phyloP scores from a whole-genome alignment of 2,329 filamentous ascomycete genomes.

The Paramyrothecium sp. region DNA sequence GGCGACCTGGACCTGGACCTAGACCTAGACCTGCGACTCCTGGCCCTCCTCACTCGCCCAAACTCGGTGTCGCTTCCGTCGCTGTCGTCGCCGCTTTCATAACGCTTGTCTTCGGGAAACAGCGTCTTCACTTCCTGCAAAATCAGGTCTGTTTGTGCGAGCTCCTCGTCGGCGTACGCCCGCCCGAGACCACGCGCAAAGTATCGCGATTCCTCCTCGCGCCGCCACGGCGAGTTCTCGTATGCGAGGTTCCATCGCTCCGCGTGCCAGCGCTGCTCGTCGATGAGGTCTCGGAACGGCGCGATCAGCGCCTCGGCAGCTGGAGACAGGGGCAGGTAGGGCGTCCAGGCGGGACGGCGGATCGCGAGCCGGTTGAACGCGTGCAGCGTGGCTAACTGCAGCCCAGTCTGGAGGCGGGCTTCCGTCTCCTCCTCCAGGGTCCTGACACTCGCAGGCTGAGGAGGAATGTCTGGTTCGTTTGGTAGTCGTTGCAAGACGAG shows the following conservation, averaged over 20 bases:
- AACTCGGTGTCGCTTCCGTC: background rate
- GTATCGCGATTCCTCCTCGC: constrained; percentile 13
- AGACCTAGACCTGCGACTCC: background rate
- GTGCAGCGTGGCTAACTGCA: constrained; percentile 20
- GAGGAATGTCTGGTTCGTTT: background rate
- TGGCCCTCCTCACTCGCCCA: background rate
- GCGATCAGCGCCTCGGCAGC: constrained; percentile 9
- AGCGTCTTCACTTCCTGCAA: constrained; percentile 9
- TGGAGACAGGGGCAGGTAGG: constrained; percentile 12
- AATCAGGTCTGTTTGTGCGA: constrained; percentile 10
- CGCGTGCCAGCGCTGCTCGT: background rate
- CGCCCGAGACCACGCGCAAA: constrained; percentile 10
- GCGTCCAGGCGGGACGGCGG: constrained; percentile 15
- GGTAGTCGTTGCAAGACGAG: background rate
- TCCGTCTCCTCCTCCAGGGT: background rate
- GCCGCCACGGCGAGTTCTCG: constrained; percentile 10
- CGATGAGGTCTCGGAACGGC: constrained; percentile 10
- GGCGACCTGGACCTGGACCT: background rate
- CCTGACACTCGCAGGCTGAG: background rate
- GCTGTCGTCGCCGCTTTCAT: background rate
- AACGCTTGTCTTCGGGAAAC: background rate
- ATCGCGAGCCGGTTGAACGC: constrained; percentile 21
- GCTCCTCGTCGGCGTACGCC: constrained; percentile 14
- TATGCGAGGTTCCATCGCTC: constrained; percentile 10
- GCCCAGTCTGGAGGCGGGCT: constrained; percentile 5